These are phyloP conservation scores for Fraxinus nigra DNA, from an alignment of 305 asterid species.

Conservation along the genomic window DNA sequence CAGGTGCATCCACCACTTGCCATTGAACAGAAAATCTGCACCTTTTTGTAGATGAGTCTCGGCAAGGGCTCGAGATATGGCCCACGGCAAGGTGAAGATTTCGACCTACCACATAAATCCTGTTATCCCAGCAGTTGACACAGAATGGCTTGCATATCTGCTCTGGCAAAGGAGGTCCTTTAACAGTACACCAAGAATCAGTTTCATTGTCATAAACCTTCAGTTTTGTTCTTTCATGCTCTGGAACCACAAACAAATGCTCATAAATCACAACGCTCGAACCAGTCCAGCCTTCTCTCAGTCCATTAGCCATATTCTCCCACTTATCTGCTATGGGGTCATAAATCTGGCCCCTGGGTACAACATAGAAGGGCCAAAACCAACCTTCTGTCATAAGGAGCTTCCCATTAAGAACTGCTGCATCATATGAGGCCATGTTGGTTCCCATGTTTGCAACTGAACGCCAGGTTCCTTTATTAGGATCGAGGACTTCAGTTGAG, in stretches of 20 bases:
- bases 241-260: constrained; percentile 77
- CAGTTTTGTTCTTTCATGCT: constrained; percentile 79
- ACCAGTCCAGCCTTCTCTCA: constrained; percentile 97
- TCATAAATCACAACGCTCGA: constrained; percentile 71
- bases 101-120: constrained; percentile 75
- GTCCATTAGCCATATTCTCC: constrained; percentile 79
- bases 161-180: constrained; percentile 77
- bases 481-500: constrained; percentile 76
- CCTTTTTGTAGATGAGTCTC: constrained; percentile 28
- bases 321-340: constrained; percentile 66
- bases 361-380: constrained; percentile 95
- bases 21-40: constrained; percentile 55
- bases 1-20: constrained; percentile 81
- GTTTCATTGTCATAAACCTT: constrained; percentile 67
- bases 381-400: constrained; percentile 90
- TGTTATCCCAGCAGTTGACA: constrained; percentile 58
- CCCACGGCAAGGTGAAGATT: constrained; percentile 92
- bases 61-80: constrained; percentile 29
- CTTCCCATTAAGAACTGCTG: constrained; percentile 84
- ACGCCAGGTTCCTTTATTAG: constrained; percentile 60
- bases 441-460: constrained; percentile 66
- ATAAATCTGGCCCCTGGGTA: constrained; percentile 82
- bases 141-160: constrained; percentile 86
- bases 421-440: constrained; percentile 70
- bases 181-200: constrained; percentile 82